Evolutionary conservation across 73 alveolate species (phyloP), one percentile per base, ranked within the genome.

Genomic region (Effrenium voratum): DNA sequence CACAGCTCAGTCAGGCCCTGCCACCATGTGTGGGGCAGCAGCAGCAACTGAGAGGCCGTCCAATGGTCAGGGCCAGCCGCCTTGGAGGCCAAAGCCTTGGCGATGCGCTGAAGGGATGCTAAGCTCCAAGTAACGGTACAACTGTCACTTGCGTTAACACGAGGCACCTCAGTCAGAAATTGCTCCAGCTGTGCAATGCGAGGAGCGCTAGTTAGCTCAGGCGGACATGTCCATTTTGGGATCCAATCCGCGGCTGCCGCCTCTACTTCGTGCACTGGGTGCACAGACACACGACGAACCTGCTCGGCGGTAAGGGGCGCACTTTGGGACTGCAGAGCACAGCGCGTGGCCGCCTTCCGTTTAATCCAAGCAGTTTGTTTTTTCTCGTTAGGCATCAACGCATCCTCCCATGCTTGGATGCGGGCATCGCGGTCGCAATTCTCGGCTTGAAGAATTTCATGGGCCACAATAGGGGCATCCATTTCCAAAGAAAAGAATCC

Each of bases 31-130:
- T 36, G 60, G 22, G 47, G 81, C 8, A 85, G 60, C 2, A 24
- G 93, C 43, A 13, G 0, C n/a, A 85, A 60, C 34, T 36, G 34
- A 6, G 28, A 43, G 5, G 93, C 46, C 44, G 60, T 5, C 93
- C 93, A 85, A 30, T 44, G 45, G n/a, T 85, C 93, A 22, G 80
- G 93, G 59, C 93, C 93, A 1, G 93, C 32, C 12, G 81, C 79
- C 46, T 83, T 83, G 76, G 40, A 28, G 1, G 47, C 70, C 66
- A 80, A 36, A 46, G 43, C n/a, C 50, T 80, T 41, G 41, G 60
- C 38, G 10, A 38, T 16, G 34, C 86, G 30, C 5, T 40, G 55
- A 38, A 76, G 59, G n/a, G n/a, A n/a, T n/a, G n/a, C n/a, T n/a
- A n/a, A n/a, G n/a, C n/a, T n/a, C n/a, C n/a, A n/a, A n/a, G n/a